Conservation (phyloP, 305 asterid species). For the Lippia alba region DNA sequence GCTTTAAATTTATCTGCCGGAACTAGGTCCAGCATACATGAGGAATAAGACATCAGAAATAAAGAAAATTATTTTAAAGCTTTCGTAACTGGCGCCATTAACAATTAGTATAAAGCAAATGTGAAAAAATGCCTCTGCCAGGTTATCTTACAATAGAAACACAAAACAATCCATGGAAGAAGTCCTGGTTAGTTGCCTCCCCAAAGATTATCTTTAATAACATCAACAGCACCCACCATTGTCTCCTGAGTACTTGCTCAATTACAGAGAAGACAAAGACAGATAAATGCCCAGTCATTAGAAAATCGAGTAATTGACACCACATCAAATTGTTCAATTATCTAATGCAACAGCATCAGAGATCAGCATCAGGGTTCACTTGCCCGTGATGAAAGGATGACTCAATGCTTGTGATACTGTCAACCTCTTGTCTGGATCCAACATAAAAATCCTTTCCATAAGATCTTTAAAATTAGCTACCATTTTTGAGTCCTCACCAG, state of each 20-base stretch:
- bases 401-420: constrained; percentile 91
- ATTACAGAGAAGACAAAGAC: constrained; percentile 74
- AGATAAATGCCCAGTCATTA: constrained; percentile 73
- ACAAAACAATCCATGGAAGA: constrained; percentile 93
- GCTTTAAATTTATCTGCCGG: constrained; percentile 45
- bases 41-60: constrained; percentile 30
- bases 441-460: constrained; percentile 81
- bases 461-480: constrained; percentile 90
- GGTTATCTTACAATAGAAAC: constrained; percentile 96
- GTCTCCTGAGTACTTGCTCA: constrained; percentile 68
- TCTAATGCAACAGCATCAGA: constrained; percentile 80
- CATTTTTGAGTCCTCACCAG: constrained; percentile 98
- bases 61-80: constrained; percentile 36
- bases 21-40: constrained; percentile 40
- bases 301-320: constrained; percentile 66
- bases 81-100: constrained; percentile 60
- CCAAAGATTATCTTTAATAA: constrained; percentile 57
- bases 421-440: constrained; percentile 97
- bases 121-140: constrained; percentile 73
- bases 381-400: constrained; percentile 99
- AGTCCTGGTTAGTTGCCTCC: constrained; percentile 75
- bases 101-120: constrained; percentile 72
- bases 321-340: constrained; percentile 66
- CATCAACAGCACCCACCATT: constrained; percentile 54
- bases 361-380: constrained; percentile 90